phyloP scores from a whole-genome alignment of 2,329 filamentous ascomycete genomes.

The Penicillium sp. region DNA sequence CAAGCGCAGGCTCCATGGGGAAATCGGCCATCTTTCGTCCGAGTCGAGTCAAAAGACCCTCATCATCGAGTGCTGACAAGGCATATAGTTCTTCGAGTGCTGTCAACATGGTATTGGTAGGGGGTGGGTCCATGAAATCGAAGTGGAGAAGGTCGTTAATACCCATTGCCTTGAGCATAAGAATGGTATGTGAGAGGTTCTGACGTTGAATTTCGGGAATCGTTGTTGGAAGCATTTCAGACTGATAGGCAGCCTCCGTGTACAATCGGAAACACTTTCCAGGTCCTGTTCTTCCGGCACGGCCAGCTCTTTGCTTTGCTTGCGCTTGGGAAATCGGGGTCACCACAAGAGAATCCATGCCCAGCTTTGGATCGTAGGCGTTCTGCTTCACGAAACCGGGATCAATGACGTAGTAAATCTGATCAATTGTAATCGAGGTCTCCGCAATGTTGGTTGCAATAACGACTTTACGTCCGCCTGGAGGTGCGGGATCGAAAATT shows the following conservation, averaged over 20 bases:
- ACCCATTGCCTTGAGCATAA: constrained; percentile 98
- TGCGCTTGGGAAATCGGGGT: constrained; percentile 96
- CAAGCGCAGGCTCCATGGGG: constrained; percentile 90
- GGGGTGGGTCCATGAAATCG: constrained; percentile 98
- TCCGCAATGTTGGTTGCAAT: constrained; percentile 99
- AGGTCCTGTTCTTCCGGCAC: constrained; percentile 89
- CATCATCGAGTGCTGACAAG: constrained; percentile 86
- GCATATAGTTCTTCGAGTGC: constrained; percentile 94
- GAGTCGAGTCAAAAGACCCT: constrained; percentile 85
- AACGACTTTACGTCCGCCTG: constrained; percentile 85
- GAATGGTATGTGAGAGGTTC: constrained; percentile 86
- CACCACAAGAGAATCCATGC: constrained; percentile 94
- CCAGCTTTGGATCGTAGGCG: constrained; percentile 92
- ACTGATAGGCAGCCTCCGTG: constrained; percentile 91
- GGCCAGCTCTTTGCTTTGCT: constrained; percentile 87
- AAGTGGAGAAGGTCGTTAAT: constrained; percentile 97
- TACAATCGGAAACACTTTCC: constrained; percentile 96
- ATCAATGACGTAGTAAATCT: constrained; percentile 96
- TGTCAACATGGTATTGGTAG: constrained; percentile 95
- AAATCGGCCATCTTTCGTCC: constrained; percentile 98
- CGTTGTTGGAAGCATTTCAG: constrained; percentile 93
- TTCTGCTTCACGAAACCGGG: constrained; percentile 98
- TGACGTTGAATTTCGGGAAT: constrained; percentile 96
- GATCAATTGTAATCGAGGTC: constrained; percentile 95
- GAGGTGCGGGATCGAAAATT: constrained; percentile 90